Base-by-base conservation (phyloP, 1,139 yeast species). In the Kodamaea derodonti region DNA sequence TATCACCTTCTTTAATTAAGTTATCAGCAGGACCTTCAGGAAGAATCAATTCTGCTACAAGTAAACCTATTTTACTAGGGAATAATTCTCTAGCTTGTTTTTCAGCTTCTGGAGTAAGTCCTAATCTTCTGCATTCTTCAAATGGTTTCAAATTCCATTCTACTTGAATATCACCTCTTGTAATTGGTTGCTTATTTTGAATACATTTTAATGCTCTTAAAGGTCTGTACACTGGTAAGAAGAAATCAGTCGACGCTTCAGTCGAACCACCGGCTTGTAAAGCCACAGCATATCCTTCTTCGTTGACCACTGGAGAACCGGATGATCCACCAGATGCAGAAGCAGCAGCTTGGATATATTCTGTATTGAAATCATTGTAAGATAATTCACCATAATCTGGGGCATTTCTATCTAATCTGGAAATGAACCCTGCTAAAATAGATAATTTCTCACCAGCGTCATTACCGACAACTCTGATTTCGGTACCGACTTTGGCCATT, bases 321-420 rank as follows among this genome's bases (percentile, higher is more conserved):
- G 95, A 82, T 1, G 96, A 87, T 1, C 97, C 97, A 26, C 97
- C 97, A 9, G 95, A 83, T 0, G 97, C 95, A 46, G 90, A 77
- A 1, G 97, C 96, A 12, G 97, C 96, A 1, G 97, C 97, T 60
- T 90, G 97, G 40, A 88, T 87, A 60, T 90, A 90, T 58, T 87
- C 96, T 1, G 97, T 90, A 56, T 90, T 90, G 71, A 88, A 90
- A 64, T 90, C 97, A 53, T 85, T 87, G 56, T 88, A 90, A n/a
- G 94, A 80, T 49, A 84, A 66, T 14, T 79, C 80, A 29, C 97
- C 97, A 56, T 90, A 90, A 44, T 85, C 95, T 3, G 97, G 97
- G 3, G 97, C 95, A 55, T 88, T 87, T 67, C 97, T 78, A 60
- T 90, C 97, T 40, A 88, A 62, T 58, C 97, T 76, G 31, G 95